phyloP scores from a whole-genome alignment of 2,329 filamentous ascomycete genomes.

The Ophiocordyceps camponoti-rufipedis region DNA sequence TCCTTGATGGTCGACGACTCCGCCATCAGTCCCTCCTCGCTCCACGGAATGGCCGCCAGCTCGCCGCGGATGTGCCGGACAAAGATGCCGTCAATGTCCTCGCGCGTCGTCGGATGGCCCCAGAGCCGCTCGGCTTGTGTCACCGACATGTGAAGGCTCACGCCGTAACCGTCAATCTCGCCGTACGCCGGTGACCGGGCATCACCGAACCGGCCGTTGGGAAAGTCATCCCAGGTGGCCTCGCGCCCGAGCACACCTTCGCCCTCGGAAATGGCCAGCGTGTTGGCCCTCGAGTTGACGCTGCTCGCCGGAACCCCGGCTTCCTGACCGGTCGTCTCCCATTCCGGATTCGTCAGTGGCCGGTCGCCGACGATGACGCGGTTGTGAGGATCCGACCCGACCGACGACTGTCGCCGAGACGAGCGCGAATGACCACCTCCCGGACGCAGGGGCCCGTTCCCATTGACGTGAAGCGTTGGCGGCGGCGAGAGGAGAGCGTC shows the following conservation, averaged over 20 bases:
- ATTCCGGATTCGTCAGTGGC: constrained; percentile 38
- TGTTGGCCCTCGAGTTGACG: constrained; percentile 65
- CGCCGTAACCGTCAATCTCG: constrained; percentile 95
- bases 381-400: constrained; percentile 75
- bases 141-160: constrained; percentile 83
- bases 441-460: constrained; percentile 11
- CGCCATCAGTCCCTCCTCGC: constrained; percentile 67
- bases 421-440: constrained; percentile 15
- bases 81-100: constrained; percentile 69
- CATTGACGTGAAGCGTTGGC: constrained; percentile 27
- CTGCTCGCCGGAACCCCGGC: constrained; percentile 57
- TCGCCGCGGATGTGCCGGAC: constrained; percentile 63
- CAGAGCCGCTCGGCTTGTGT: constrained; percentile 68
- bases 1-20: constrained; percentile 70
- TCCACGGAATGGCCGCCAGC: constrained; percentile 77
- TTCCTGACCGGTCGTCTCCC: constrained; percentile 59
- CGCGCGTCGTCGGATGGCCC: constrained; percentile 52
- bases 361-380: constrained; percentile 61
- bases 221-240: constrained; percentile 97
- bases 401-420: constrained; percentile 51
- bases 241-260: constrained; percentile 78
- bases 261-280: constrained; percentile 84
- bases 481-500: constrained; percentile 4
- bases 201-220: constrained; percentile 90
- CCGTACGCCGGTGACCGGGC: constrained; percentile 85